Base-by-base conservation (phyloP, 2,329 filamentous ascomycete genomes). In the Seiridium cupressi region DNA sequence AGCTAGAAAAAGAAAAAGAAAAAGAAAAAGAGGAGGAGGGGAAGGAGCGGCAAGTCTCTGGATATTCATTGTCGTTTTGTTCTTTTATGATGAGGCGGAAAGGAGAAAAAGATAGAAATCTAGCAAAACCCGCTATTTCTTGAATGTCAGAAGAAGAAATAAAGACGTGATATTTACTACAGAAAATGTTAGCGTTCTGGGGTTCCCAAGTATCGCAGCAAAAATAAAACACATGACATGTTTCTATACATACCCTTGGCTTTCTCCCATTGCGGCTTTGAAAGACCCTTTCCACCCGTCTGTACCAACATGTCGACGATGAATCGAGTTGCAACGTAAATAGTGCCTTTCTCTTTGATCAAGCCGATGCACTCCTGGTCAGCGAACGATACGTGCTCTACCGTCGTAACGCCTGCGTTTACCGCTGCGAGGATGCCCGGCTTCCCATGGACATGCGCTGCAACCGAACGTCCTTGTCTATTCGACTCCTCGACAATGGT, bases 381-480 rank as follows among this genome's bases (percentile, higher is more conserved):
- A 1, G 74, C 70, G 53, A 77, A 79, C 11, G 74, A 76, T 9
- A 73, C 70, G 46, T 78, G 76, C 68, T 78, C 76, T 6, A 77
- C 69, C 0, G 74, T 74, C 32, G 62, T 66, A n/a, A 75, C 76
- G 3, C 76, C 76, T 0, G 75, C 75, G 6, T 65, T 62, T 8
- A 77, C 68, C 0, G 74, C 74, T 0, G 74, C 73, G 42, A 78
- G 9, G 56, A 78, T 78, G 2, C 76, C 76, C 1, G 72, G 70
- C 60, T 79, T 78, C 6, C 74, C 75, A 44, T 78, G 76, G 1
- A 74, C 74, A 60, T 78, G 76, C 2, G 75, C 73, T 0, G 76
- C 75, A 1, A 78, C 76, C 9, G 65, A 64, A n/a, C 74, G 71
- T 4, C 70, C 66, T 63, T 73, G 73, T 5, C 75, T 69, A 11